Evolutionary conservation across 345 rosid genomes (phyloP).

Genomic region (Salix koriyanagi): DNA sequence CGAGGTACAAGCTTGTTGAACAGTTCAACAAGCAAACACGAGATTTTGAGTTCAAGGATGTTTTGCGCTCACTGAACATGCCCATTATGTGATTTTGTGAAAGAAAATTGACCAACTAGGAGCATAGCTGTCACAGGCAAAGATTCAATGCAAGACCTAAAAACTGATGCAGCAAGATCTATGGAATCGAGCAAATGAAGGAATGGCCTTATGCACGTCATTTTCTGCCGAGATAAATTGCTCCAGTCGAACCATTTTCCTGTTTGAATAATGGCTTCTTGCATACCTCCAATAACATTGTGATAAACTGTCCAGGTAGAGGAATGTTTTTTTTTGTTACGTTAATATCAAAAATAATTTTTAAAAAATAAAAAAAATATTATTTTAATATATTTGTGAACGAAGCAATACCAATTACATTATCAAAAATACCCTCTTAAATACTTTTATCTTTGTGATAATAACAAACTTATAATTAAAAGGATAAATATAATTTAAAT

Average conservation of each 20-base stretch:
- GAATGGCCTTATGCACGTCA: background rate
- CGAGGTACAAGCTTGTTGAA: conserved; percentile 70
- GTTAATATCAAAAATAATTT: too few species aligned
- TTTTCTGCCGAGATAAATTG: conserved; percentile 1
- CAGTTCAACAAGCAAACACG: conserved; percentile 69
- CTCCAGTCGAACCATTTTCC: background rate
- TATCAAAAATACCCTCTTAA: too few species aligned
- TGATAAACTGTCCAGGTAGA: too few species aligned
- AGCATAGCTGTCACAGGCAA: background rate
- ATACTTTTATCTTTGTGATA: too few species aligned
- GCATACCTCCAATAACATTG: background rate
- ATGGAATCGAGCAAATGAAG: background rate
- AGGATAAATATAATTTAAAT: too few species aligned
- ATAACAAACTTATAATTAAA: too few species aligned
- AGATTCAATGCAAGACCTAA: background rate
- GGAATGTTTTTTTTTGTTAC: too few species aligned
- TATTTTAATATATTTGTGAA: too few species aligned
- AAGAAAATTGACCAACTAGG: background rate
- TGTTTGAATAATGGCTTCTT: background rate
- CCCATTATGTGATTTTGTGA: conserved; percentile 45
- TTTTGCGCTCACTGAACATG: conserved; percentile 71
- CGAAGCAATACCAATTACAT: accelerated
- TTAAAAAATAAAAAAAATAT: too few species aligned
- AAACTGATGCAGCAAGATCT: too few species aligned
- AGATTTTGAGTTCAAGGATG: conserved; percentile 88